A percentile compares a stretch with the other conserved stretches of the same genome.
These are phyloP conservation scores for Jatropha curcas DNA, from an alignment of 345 rosid species.

Conservation along the genomic window DNA sequence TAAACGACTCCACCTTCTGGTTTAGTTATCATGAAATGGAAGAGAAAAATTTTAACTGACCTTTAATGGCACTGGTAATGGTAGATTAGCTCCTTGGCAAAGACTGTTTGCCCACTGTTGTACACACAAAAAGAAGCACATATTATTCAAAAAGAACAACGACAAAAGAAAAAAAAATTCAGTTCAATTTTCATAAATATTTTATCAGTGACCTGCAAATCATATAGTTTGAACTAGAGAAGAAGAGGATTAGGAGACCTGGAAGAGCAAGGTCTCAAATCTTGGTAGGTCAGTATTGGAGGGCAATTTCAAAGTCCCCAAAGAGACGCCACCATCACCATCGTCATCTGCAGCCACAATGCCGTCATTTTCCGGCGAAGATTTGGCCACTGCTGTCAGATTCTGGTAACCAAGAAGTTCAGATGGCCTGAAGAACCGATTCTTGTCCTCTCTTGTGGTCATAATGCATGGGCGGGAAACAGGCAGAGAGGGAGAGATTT, in stretches of 20 bases:
- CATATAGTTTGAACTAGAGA: too few species aligned
- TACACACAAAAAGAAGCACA: neutral
- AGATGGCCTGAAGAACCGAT: neutral
- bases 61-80: slow-evolving; percentile 81
- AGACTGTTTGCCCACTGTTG: slow-evolving; percentile 93
- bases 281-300: slow-evolving; percentile 54
- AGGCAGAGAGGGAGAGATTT: neutral
- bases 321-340: slow-evolving; percentile 64
- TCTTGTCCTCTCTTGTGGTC: neutral
- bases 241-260: slow-evolving; percentile 35
- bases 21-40: neutral
- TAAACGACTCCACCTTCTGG: too few species aligned
- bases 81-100: slow-evolving; percentile 88
- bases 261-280: slow-evolving; percentile 69
- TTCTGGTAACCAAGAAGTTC: slow-evolving; percentile 13
- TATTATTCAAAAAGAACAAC: too few species aligned
- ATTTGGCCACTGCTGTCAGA: slow-evolving; percentile 23
- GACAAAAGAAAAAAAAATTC: neutral
- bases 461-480: neutral
- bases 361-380: slow-evolving; percentile 35
- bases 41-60: slow-evolving; percentile 33
- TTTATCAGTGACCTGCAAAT: neutral
- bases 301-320: slow-evolving; percentile 85
- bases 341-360: slow-evolving; percentile 39
- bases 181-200: neutral